Conservation (phyloP, 495 filamentous ascomycete species). For the Penicillium ucsense region DNA sequence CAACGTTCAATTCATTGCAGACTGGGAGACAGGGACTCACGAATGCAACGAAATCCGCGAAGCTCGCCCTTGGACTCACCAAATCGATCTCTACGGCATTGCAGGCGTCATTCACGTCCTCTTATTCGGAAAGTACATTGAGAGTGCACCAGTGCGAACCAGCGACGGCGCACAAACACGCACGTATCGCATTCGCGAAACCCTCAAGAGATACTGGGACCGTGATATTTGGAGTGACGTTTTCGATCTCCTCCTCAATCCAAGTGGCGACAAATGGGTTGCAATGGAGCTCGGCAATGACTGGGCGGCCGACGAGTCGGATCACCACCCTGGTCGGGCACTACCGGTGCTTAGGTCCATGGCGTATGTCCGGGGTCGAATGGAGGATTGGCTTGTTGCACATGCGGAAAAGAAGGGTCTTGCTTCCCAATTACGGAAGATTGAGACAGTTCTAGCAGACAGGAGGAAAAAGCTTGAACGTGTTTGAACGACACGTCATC, state of each 20-base stretch:
- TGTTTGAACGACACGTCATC: background rate
- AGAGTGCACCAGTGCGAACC: slow-evolving; percentile 51
- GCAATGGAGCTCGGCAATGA: slow-evolving; percentile 16
- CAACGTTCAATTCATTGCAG: slow-evolving; percentile 80
- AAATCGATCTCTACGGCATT: slow-evolving; percentile 88
- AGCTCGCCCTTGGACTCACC: slow-evolving; percentile 86
- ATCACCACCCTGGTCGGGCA: slow-evolving; percentile 6
- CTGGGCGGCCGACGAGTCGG: slow-evolving; percentile 38
- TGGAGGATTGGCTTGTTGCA: slow-evolving; percentile 76
- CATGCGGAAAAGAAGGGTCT: slow-evolving; percentile 73
- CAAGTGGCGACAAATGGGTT: slow-evolving; percentile 37
- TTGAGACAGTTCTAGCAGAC: slow-evolving; percentile 61
- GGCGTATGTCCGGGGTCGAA: slow-evolving; percentile 54
- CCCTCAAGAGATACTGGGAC: slow-evolving; percentile 90
- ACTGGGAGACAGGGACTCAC: slow-evolving; percentile 75
- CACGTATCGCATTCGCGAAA: slow-evolving; percentile 61
- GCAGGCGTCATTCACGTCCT: slow-evolving; percentile 78
- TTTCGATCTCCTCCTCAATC: slow-evolving; percentile 85
- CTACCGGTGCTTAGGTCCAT: slow-evolving; percentile 63
- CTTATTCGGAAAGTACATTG: slow-evolving; percentile 90
- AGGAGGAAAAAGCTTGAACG: slow-evolving; percentile 47
- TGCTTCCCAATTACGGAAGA: slow-evolving; percentile 44
- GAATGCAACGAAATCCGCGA: slow-evolving; percentile 96
- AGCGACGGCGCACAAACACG: slow-evolving; percentile 15
- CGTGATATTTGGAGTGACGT: slow-evolving; percentile 75